Conservation (phyloP, 352 stramenopile genomes). For the Globisporangium parvum region DNA sequence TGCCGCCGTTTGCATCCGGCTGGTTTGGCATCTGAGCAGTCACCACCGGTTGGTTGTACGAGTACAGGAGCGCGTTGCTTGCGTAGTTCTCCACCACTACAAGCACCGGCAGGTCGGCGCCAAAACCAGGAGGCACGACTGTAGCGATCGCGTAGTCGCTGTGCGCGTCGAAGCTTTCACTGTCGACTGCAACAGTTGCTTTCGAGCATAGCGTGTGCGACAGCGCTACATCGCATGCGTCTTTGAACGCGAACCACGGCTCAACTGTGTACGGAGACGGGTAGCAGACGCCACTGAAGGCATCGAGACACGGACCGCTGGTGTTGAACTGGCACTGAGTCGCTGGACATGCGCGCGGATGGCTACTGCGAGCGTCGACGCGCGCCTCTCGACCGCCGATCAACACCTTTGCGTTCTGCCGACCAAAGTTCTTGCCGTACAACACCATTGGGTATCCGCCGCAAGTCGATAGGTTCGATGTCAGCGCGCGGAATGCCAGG, state of each 20-base stretch:
- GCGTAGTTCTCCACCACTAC: conserved; percentile 45
- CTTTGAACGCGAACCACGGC: conserved; percentile 25
- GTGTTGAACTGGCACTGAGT: conserved; percentile 35
- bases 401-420: conserved; percentile 26
- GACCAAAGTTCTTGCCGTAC: conserved; percentile 61
- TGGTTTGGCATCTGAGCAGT: conserved; percentile 58
- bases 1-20: conserved; percentile 52
- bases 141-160: conserved; percentile 45
- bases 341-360: conserved; percentile 26
- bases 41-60: conserved; percentile 58
- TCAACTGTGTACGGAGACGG: conserved; percentile 32
- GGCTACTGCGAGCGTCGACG: conserved; percentile 30
- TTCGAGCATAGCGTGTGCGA: conserved; percentile 27
- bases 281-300: conserved; percentile 37
- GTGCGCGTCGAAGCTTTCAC: conserved; percentile 34
- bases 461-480: conserved; percentile 53
- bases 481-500: conserved; percentile 30
- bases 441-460: conserved; percentile 50
- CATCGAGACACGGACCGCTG: conserved; percentile 46
- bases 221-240: conserved; percentile 22
- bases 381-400: conserved; percentile 53
- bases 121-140: conserved; percentile 40
- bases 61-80: conserved; percentile 44
- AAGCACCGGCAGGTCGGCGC: conserved; percentile 27
- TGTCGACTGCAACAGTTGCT: conserved; percentile 1